Evolutionary conservation across 345 rosid genomes (phyloP).

Genomic region (Viola odorata): DNA sequence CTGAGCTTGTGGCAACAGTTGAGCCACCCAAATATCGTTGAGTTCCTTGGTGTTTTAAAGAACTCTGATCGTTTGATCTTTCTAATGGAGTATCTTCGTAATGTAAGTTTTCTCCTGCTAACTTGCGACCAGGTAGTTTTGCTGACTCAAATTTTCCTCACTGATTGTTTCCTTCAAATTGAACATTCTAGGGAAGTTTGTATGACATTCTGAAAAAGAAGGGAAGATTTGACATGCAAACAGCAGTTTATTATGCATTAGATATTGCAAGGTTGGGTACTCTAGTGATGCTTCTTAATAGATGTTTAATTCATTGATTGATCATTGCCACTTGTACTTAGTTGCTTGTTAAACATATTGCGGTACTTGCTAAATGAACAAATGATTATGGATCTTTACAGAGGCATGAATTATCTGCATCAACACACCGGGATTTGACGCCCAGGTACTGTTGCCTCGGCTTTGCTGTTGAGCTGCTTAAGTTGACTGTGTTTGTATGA

Average conservation of each 20-base stretch:
- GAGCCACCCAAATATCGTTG: conserved; percentile 67
- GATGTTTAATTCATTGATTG: neutral
- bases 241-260: conserved; percentile 51
- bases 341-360: neutral
- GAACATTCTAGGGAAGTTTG: conserved; percentile 47
- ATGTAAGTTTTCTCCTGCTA: conserved; percentile 32
- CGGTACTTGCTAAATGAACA: neutral
- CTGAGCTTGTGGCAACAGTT: conserved; percentile 57
- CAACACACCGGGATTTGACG: conserved; percentile 60
- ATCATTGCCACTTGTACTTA: neutral
- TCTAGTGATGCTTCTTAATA: neutral
- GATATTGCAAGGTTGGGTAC: conserved; percentile 59
- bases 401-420: conserved; percentile 73
- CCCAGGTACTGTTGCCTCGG: conserved; percentile 38
- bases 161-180: conserved; percentile 16
- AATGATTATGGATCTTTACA: conserved; percentile 17
- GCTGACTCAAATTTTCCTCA: neutral
- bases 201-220: conserved; percentile 48
- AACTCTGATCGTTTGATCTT: conserved; percentile 50
- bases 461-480: neutral
- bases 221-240: conserved; percentile 45
- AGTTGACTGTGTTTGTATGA: neutral
- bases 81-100: conserved; percentile 54
- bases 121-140: neutral
- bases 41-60: conserved; percentile 65